Conservation (phyloP, 495 filamentous ascomycete species). For the Evansstolkia leycettana region DNA sequence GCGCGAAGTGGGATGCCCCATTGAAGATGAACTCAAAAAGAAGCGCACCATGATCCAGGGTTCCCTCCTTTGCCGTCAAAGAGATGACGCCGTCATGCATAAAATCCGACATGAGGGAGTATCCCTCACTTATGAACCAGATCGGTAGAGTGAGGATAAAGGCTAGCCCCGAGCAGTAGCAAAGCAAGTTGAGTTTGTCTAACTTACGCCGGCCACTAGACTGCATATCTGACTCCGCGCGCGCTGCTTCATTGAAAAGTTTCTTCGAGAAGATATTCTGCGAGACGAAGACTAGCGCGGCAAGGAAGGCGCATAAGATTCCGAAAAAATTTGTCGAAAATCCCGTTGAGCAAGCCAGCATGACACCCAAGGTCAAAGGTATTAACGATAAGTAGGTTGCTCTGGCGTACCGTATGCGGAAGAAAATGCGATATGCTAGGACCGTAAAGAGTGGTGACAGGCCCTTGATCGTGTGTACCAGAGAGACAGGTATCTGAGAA, state of each 20-base stretch:
- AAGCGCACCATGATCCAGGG: constrained; percentile 68
- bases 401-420: constrained; percentile 72
- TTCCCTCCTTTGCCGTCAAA: constrained; percentile 47
- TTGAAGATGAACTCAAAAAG: constrained; percentile 88
- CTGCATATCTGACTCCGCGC: constrained; percentile 58
- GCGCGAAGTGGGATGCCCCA: constrained; percentile 90
- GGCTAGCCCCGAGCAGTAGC: constrained; percentile 86
- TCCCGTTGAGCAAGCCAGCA: constrained; percentile 87
- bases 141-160: constrained; percentile 85
- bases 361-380: constrained; percentile 83
- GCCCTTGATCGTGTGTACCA: constrained; percentile 99
- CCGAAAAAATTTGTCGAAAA: constrained; percentile 80
- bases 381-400: constrained; percentile 89
- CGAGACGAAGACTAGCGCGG: constrained; percentile 88
- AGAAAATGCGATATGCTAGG: constrained; percentile 79
- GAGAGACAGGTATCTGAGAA: constrained; percentile 83
- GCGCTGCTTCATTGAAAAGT: constrained; percentile 91
- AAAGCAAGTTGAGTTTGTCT: constrained; percentile 93
- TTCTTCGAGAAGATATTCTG: constrained; percentile 99
- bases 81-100: constrained; percentile 51
- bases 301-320: constrained; percentile 73
- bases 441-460: constrained; percentile 95
- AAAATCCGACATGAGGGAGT: constrained; percentile 43
- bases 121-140: constrained; percentile 86
- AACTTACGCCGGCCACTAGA: constrained; percentile 54